Evolutionary conservation across 2,329 filamentous ascomycete species (phyloP).

Genomic region (Diaporthe destruens): DNA sequence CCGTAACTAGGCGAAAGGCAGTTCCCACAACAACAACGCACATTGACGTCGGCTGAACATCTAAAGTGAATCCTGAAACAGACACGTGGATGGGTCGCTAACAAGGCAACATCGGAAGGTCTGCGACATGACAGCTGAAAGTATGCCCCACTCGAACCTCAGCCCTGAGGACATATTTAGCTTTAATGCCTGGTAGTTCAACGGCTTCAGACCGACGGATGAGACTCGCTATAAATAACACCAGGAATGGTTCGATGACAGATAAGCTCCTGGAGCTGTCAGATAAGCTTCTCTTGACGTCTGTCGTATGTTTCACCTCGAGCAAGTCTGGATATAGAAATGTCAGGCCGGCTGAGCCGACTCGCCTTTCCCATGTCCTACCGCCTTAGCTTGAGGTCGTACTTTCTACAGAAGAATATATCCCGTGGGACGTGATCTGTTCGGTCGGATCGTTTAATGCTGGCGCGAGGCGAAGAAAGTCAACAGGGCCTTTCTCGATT

Average conservation of each 20-base stretch:
- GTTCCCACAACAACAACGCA: constrained; percentile 9
- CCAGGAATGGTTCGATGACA: not conserved
- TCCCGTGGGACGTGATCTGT: no score
- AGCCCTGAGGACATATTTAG: not conserved
- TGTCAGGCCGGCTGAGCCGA: not conserved
- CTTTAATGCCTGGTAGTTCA: not conserved
- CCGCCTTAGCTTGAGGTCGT: not conserved
- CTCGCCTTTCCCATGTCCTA: not conserved
- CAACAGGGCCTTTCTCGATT: not conserved
- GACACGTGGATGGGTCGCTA: not conserved
- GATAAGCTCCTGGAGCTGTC: not conserved
- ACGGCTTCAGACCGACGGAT: not conserved
- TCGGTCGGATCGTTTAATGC: no score
- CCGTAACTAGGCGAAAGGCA: not conserved
- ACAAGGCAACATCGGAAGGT: not conserved
- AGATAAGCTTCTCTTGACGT: not conserved
- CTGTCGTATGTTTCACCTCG: not conserved
- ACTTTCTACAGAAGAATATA: no score
- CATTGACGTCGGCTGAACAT: not conserved
- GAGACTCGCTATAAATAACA: not conserved
- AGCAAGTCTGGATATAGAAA: not conserved
- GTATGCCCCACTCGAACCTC: not conserved
- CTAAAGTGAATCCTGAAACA: not conserved
- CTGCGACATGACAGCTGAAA: not conserved
- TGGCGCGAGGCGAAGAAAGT: not conserved